Evolutionary conservation across 305 asterid species (phyloP), one percentile per base, ranked within the genome.

Genomic region (Solanum hybrid): DNA sequence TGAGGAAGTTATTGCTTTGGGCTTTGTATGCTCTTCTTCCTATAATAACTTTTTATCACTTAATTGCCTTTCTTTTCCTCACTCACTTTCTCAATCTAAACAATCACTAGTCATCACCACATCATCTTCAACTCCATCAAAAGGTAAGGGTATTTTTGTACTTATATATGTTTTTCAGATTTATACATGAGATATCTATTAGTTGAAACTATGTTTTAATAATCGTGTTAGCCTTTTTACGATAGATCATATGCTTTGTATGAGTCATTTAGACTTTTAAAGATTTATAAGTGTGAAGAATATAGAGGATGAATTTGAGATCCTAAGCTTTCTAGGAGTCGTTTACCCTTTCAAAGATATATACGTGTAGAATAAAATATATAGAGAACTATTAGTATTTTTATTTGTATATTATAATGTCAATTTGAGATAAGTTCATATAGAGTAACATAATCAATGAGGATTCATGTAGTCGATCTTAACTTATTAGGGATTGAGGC

Each of bases 21-120:
- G 33, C 91, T 13, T 57, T 94, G 9, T 93, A 76, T 90, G 91
- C 89, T 37, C 90, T 96, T 76, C 86, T 95, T 77, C 95, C 95
- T 35, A 34, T 95, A 42, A 9, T 83, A 34, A 84, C 92, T 91
- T 74, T 96, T 85, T 37, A 95, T 89, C 94, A 88, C 86, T 88
- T 95, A 31, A 94, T 91, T 89, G 74, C 91, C 31, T 85, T 92
- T 86, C 91, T 4, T 4, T 80, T 20, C 86, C 90, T 34, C 84
- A 90, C 40, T 90, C 92, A 71, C 86, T 90, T 86, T 91, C 94
- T 26, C 89, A 90, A 18, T 69, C 88, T 13, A 26, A 86, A 57
- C 91, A 75, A 11, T 91, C 35, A 46, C 42, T 90, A n/a, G 24
- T 51, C 87, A 11, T 80, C 88, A 22, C 84, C 28, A 29, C 91